These are phyloP conservation scores for Sphagnum magellanicum DNA, from an alignment of 228 moss, liverwort and hornwort genomes.

Conservation along the genomic window DNA sequence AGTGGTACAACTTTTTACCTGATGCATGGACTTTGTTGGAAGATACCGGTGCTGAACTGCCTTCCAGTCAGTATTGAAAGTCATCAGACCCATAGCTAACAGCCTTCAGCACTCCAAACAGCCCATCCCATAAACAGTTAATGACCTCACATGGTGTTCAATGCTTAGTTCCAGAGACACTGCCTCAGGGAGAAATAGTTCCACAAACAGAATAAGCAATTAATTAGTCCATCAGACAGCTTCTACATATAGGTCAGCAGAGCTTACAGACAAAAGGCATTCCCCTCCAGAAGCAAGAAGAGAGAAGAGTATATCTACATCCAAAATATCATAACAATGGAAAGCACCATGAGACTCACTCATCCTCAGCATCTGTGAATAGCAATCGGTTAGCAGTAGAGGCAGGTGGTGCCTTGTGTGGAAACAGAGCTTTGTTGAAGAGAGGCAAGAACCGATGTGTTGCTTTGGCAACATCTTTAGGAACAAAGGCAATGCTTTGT, in stretches of 20 bases:
- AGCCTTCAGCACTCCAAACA: conserved; percentile 34
- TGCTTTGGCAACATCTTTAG: conserved; percentile 54
- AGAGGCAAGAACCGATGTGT: conserved; percentile 51
- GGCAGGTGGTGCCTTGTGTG: conserved; percentile 71
- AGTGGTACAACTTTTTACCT: conserved; percentile 29
- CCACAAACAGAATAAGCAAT: too few species aligned
- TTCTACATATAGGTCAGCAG: too few species aligned
- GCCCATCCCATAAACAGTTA: neutral
- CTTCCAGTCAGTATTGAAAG: conserved; percentile 86
- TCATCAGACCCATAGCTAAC: conserved; percentile 95
- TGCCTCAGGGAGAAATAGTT: too few species aligned
- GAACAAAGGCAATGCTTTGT: conserved; percentile 65
- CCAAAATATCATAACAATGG: too few species aligned
- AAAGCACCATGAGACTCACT: conserved; percentile 44
- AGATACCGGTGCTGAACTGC: conserved; percentile 80
- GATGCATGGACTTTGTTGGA: conserved; percentile 85
- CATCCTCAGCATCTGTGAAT: conserved; percentile 96
- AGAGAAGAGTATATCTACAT: too few species aligned
- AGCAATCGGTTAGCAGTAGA: conserved; percentile 61
- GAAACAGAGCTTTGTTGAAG: conserved; percentile 68
- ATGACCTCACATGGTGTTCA: too few species aligned
- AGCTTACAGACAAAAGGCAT: too few species aligned
- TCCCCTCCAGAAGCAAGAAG: too few species aligned
- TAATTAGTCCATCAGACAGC: too few species aligned
- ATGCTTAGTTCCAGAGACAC: too few species aligned